Evolutionary conservation across 495 filamentous ascomycete genomes (phyloP).

Genomic region (Aspergillus steynii): DNA sequence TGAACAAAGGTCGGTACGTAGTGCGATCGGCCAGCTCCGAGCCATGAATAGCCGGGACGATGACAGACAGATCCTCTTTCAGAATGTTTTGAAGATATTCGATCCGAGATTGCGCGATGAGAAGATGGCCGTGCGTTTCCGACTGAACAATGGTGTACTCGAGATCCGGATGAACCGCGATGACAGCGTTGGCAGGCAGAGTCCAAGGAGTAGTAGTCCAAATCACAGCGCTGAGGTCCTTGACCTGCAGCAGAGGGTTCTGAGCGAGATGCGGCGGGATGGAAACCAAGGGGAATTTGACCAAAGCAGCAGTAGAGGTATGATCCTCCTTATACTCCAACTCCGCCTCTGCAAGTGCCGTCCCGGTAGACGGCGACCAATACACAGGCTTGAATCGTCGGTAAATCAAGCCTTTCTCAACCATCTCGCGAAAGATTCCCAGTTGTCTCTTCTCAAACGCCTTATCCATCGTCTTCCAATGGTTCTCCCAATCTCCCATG

Average conservation of each 20-base stretch:
- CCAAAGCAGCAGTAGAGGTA: slow-evolving; percentile 74
- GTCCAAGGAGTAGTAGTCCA: slow-evolving; percentile 99
- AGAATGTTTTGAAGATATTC: slow-evolving; percentile 49
- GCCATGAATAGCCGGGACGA: slow-evolving; percentile 63
- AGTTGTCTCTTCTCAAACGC: slow-evolving; percentile 86
- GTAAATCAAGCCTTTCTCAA: slow-evolving; percentile 80
- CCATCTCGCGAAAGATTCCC: slow-evolving; percentile 81
- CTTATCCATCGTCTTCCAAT: slow-evolving; percentile 90
- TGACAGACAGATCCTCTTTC: slow-evolving; percentile 46
- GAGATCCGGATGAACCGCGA: slow-evolving; percentile 73
- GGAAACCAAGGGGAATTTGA: slow-evolving; percentile 70
- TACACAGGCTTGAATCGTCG: slow-evolving; percentile 90
- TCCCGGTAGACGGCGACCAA: slow-evolving; percentile 90
- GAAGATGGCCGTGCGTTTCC: slow-evolving; percentile 53
- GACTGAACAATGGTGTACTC: slow-evolving; percentile 70
- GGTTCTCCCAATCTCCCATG: slow-evolving; percentile 91
- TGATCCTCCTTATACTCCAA: slow-evolving; percentile 91
- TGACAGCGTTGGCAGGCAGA: slow-evolving; percentile 85
- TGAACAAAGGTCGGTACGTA: slow-evolving; percentile 67
- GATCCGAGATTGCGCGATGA: slow-evolving; percentile 68
- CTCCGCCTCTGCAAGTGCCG: slow-evolving; percentile 92
- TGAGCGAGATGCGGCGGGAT: slow-evolving; percentile 48
- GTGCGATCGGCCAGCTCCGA: slow-evolving; percentile 59
- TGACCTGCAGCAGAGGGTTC: slow-evolving; percentile 34
- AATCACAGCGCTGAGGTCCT: slow-evolving; percentile 68